Evolutionary conservation across 2,329 filamentous ascomycete genomes (phyloP).

Genomic region (Diaporthe australafricana): DNA sequence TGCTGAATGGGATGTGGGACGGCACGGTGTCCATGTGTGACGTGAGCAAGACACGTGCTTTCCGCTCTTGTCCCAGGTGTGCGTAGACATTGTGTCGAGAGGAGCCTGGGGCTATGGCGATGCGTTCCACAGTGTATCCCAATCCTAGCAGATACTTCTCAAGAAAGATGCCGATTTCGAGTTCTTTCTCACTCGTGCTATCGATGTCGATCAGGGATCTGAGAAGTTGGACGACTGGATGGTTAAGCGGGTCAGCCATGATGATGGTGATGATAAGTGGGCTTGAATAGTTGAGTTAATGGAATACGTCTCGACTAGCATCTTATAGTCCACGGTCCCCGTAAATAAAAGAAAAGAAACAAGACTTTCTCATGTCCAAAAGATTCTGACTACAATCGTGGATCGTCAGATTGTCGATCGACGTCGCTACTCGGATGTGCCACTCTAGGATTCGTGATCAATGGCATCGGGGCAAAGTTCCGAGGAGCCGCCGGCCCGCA

Average conservation of each 20-base stretch:
- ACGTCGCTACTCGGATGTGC: background rate
- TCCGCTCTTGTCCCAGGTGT: constrained; percentile 47
- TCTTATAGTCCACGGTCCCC: background rate
- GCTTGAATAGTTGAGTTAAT: background rate
- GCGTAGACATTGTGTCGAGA: constrained; percentile 53
- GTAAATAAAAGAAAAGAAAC: background rate
- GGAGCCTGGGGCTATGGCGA: constrained; percentile 37
- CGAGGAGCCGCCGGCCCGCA: background rate
- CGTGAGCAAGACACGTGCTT: constrained; percentile 48
- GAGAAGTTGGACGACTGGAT: constrained; percentile 25
- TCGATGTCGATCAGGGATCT: constrained; percentile 19
- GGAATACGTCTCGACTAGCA: background rate
- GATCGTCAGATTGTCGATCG: background rate
- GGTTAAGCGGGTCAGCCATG: background rate
- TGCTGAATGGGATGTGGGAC: constrained; percentile 63
- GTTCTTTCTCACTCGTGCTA: constrained; percentile 32
- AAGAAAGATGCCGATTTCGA: constrained; percentile 26
- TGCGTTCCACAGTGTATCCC: constrained; percentile 28
- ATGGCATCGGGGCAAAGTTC: background rate
- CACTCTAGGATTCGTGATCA: background rate
- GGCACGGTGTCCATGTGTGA: constrained; percentile 56
- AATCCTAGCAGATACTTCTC: constrained; percentile 19
- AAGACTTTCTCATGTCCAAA: background rate
- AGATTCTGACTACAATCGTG: background rate
- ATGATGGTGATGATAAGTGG: background rate